These are phyloP conservation scores for Entomophthora muscae DNA, from an alignment of 371 early-diverging fungal species.

Conservation along the genomic window DNA sequence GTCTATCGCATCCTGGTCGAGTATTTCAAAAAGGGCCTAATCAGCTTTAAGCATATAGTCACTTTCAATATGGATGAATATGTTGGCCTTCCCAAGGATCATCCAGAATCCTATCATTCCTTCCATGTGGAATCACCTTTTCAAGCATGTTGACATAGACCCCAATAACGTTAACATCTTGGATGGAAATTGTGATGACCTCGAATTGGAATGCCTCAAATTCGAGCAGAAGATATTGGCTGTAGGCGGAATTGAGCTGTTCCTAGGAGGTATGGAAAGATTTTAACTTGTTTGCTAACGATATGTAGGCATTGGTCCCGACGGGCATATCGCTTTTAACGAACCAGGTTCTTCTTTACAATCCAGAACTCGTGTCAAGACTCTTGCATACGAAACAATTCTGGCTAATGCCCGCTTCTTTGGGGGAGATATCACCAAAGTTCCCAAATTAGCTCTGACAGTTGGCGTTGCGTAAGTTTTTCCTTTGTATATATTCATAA, in stretches of 20 bases:
- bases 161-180: conserved; percentile 65
- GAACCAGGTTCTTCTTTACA: conserved; percentile 79
- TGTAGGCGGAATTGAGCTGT: conserved; percentile 69
- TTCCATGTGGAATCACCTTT: conserved; percentile 76
- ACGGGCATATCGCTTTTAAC: conserved; percentile 83
- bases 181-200: conserved; percentile 63
- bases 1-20: conserved; percentile 46
- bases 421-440: conserved; percentile 69
- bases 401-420: conserved; percentile 79
- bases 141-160: conserved; percentile 62
- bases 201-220: conserved; percentile 57
- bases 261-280: conserved; percentile 38
- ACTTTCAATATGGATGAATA: conserved; percentile 69
- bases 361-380: conserved; percentile 73
- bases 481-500: no score
- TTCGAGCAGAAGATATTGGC: conserved; percentile 60
- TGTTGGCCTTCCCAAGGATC: conserved; percentile 41
- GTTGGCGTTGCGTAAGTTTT: conserved; percentile 63
- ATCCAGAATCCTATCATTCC: conserved; percentile 70
- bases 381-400: conserved; percentile 78
- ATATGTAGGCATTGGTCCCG: conserved; percentile 50
- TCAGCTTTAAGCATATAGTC: conserved; percentile 38
- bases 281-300: background rate
- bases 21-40: conserved; percentile 31
- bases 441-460: conserved; percentile 73